Conservation (phyloP, 2,329 filamentous ascomycete genomes). For the Seiridium cupressi region DNA sequence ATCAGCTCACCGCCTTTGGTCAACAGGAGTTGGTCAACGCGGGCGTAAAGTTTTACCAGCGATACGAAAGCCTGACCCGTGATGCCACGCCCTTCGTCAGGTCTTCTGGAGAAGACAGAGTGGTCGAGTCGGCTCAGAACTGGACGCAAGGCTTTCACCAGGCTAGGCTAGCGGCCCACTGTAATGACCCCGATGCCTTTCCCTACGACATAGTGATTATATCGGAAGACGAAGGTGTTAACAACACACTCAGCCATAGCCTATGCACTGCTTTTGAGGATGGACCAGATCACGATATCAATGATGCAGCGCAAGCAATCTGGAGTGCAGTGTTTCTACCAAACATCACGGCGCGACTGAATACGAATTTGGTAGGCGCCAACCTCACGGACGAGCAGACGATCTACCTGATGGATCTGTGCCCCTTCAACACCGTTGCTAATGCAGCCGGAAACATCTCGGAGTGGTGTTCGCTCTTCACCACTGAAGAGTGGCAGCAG, state of each 20-base stretch:
- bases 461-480: conserved; percentile 76
- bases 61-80: conserved; percentile 64
- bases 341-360: conserved; percentile 67
- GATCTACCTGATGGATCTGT: conserved; percentile 81
- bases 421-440: conserved; percentile 77
- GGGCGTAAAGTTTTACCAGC: conserved; percentile 70
- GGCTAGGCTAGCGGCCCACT: conserved; percentile 38
- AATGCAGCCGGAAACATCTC: conserved; percentile 56
- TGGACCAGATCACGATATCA: conserved; percentile 44
- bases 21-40: conserved; percentile 70
- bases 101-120: conserved; percentile 66
- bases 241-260: conserved; percentile 80
- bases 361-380: conserved; percentile 64
- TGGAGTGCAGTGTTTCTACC: conserved; percentile 67
- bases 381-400: conserved; percentile 63
- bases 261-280: conserved; percentile 70
- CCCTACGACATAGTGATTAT: conserved; percentile 62
- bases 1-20: conserved; percentile 69
- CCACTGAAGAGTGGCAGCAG: conserved; percentile 65
- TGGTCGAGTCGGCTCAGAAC: conserved; percentile 70
- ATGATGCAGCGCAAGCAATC: conserved; percentile 46
- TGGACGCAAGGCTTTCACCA: conserved; percentile 73
- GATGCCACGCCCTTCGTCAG: conserved; percentile 66
- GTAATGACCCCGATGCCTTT: conserved; percentile 38
- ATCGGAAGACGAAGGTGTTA: conserved; percentile 62